Evolutionary conservation across 1,284 basidiomycete genomes (phyloP).

Genomic region (Sporisorium sorghi): DNA sequence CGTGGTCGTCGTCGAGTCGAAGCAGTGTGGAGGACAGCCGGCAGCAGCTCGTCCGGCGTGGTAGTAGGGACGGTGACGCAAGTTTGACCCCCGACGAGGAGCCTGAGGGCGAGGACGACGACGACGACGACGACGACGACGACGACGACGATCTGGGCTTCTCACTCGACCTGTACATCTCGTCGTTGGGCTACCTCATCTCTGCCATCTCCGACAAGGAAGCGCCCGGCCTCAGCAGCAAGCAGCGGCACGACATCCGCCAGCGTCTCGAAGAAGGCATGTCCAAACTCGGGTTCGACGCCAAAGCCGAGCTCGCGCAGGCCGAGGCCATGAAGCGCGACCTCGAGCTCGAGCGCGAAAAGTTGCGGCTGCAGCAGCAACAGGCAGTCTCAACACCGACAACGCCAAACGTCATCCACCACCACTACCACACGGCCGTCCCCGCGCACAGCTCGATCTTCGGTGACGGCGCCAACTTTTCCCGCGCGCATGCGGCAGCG

Average conservation of each 20-base stretch:
- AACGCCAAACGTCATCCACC: conserved; percentile 33
- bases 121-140: conserved; percentile 32
- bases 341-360: conserved; percentile 35
- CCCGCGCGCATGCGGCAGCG: conserved; percentile 40
- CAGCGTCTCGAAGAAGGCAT: conserved; percentile 47
- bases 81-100: conserved; percentile 10
- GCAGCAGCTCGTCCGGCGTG: conserved; percentile 7
- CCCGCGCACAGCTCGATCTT: conserved; percentile 3
- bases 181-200: conserved; percentile 53
- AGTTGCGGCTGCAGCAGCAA: conserved; percentile 23
- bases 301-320: conserved; percentile 33
- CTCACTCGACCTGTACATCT: conserved; percentile 56
- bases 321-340: conserved; percentile 39
- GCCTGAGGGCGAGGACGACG: conserved; percentile 17
- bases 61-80: background rate
- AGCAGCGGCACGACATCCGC: conserved; percentile 43
- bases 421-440: conserved; percentile 40
- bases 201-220: conserved; percentile 52
- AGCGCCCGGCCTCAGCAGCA: conserved; percentile 28
- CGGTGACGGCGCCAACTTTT: conserved; percentile 21
- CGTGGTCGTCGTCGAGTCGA: conserved; percentile 5
- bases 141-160: conserved; percentile 48
- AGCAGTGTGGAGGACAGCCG: background rate
- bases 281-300: conserved; percentile 45
- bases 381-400: background rate